Evolutionary conservation across 2,329 filamentous ascomycete species (phyloP).

Genomic region (Onygenales sp.): DNA sequence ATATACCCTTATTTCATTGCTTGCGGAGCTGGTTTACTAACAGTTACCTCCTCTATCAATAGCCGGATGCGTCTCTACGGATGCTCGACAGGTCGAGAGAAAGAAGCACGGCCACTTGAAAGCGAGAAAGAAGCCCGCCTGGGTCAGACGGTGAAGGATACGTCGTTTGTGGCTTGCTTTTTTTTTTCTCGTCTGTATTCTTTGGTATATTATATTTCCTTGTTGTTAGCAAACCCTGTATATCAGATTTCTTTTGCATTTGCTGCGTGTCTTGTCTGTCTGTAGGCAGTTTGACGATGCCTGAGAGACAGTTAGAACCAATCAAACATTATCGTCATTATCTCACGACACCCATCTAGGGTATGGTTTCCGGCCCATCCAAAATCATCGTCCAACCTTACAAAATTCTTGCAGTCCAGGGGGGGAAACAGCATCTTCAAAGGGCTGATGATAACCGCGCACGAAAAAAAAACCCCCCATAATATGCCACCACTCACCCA

Average conservation of each 20-base stretch:
- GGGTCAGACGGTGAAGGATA: slow-evolving; percentile 68
- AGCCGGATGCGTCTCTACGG: slow-evolving; percentile 90
- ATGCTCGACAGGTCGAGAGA: slow-evolving; percentile 86
- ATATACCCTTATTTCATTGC: slow-evolving; percentile 2
- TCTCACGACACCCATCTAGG: no score
- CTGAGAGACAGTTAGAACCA: background rate
- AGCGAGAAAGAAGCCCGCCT: slow-evolving; percentile 94
- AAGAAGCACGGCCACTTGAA: slow-evolving; percentile 97
- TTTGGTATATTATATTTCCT: background rate
- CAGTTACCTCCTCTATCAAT: slow-evolving; percentile 8
- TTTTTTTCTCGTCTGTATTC: slow-evolving; percentile 4
- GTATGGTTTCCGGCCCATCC: no score
- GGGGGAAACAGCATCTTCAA: no score
- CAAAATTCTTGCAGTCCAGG: no score
- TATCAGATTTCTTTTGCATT: background rate
- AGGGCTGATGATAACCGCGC: no score
- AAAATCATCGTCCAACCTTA: no score
- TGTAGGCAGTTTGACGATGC: background rate
- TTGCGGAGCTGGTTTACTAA: slow-evolving; percentile 5
- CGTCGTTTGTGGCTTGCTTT: slow-evolving; percentile 1
- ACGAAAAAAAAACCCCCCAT: no score
- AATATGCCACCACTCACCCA: no score
- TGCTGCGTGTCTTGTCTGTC: background rate
- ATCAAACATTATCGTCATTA: background rate
- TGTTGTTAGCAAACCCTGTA: background rate